Evolutionary conservation across 208 protist species (phyloP).

Genomic region (Acanthamoeba quina): DNA sequence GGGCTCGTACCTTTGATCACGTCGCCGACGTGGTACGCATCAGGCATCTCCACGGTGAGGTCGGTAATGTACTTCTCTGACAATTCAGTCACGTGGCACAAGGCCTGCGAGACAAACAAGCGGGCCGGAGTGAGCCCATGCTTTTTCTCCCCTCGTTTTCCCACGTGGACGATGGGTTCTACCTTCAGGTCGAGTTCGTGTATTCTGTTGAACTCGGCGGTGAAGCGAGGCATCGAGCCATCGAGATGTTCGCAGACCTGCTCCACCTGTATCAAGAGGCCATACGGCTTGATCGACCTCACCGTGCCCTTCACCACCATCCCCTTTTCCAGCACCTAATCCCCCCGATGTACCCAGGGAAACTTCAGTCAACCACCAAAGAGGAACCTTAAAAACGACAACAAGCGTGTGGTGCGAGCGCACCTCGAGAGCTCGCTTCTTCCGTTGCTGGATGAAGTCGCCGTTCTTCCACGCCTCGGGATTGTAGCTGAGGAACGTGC

Average conservation of each 20-base stretch:
- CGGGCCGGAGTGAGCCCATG: neutral
- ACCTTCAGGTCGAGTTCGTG: conserved; percentile 47
- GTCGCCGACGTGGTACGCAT: conserved; percentile 42
- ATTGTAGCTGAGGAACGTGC: conserved; percentile 40
- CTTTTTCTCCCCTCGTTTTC: too few relatives aligned
- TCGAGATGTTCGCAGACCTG: conserved; percentile 44
- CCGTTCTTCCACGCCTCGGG: conserved; percentile 51
- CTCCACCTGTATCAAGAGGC: conserved; percentile 30
- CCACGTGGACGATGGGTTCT: too few relatives aligned
- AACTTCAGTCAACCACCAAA: neutral
- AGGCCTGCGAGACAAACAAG: neutral
- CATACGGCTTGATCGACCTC: conserved; percentile 38
- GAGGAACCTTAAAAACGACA: too few relatives aligned
- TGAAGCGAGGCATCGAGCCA: conserved; percentile 24
- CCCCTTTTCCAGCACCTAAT: conserved; percentile 31
- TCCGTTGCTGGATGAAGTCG: conserved; percentile 20
- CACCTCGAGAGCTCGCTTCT: conserved; percentile 49
- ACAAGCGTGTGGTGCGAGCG: neutral
- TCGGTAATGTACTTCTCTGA: conserved; percentile 45
- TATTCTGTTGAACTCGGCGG: conserved; percentile 32
- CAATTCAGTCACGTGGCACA: conserved; percentile 53
- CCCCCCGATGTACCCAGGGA: neutral
- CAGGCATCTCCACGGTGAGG: conserved; percentile 61
- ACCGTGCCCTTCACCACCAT: conserved; percentile 72
- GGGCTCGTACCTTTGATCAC: conserved; percentile 38